Conservation (phyloP, 1,284 basidiomycete species). For the Heterobasidion occidentale region DNA sequence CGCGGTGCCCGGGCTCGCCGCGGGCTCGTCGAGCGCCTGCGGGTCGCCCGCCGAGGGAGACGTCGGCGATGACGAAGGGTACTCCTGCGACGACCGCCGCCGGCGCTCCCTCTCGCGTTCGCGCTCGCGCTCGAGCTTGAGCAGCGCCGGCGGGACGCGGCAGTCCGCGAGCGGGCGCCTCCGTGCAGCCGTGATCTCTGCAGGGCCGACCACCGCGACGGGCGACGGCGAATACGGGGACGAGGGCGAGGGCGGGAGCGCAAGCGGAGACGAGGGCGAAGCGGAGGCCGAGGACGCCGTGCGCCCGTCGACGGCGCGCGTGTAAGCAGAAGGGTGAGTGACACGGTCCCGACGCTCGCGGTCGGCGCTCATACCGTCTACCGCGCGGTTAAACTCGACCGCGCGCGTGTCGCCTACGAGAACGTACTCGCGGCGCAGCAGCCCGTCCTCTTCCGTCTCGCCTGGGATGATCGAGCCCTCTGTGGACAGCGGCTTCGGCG, state of each 20-base stretch:
- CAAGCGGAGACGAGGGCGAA: slow-evolving; percentile 1
- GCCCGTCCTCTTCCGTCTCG: slow-evolving; percentile 73
- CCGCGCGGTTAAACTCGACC: slow-evolving; percentile 70
- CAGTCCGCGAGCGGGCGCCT: slow-evolving; percentile 51
- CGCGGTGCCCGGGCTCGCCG: neutral
- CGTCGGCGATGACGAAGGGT: neutral
- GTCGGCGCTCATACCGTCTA: slow-evolving; percentile 52
- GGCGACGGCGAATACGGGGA: slow-evolving; percentile 5
- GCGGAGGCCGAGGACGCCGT: too few relatives aligned
- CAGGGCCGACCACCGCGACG: neutral
- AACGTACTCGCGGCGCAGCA: slow-evolving; percentile 69
- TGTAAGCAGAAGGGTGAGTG: neutral
- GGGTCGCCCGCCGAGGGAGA: slow-evolving; percentile 25
- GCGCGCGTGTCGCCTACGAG: slow-evolving; percentile 68
- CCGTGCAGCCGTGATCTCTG: slow-evolving; percentile 60
- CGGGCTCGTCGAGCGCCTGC: too few relatives aligned
- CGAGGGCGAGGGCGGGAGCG: neutral
- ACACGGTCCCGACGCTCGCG: neutral
- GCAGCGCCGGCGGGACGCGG: slow-evolving; percentile 34
- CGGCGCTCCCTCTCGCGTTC: neutral
- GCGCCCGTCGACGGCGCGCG: too few relatives aligned
- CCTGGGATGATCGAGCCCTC: slow-evolving; percentile 72
- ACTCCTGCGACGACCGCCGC: neutral
- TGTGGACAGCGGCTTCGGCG: slow-evolving; percentile 34
- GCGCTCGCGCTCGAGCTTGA: neutral